These are phyloP conservation scores for Eleusine indica DNA, from an alignment of 176 grass and related monocot genomes.

Conservation along the genomic window DNA sequence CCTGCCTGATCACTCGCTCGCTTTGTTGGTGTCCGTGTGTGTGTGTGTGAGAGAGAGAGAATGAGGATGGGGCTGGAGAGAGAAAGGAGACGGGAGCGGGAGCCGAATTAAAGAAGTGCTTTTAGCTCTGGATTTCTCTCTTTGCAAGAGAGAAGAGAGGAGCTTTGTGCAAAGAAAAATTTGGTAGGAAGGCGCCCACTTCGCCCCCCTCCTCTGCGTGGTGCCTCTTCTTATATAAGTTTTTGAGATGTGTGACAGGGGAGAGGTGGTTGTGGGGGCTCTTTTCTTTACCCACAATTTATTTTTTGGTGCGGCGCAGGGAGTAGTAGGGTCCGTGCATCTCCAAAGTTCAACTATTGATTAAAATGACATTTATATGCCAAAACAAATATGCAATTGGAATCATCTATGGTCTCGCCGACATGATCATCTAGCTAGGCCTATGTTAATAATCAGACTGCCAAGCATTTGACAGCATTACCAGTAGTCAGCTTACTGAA, in stretches of 20 bases:
- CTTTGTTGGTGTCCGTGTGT: slow-evolving; percentile 34
- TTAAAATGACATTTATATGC: neutral
- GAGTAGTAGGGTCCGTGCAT: slow-evolving; percentile 35
- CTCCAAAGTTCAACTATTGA: neutral
- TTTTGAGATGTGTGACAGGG: slow-evolving; percentile 43
- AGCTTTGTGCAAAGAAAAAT: slow-evolving; percentile 43
- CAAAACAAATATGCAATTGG: neutral
- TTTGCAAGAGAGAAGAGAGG: slow-evolving; percentile 25
- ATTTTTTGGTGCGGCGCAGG: slow-evolving; percentile 45
- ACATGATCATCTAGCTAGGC: neutral
- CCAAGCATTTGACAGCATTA: neutral
- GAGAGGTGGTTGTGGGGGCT: slow-evolving; percentile 36
- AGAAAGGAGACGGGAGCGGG: neutral
- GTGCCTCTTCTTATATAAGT: slow-evolving; percentile 60
- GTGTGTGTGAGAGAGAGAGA: neutral
- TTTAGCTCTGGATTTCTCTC: slow-evolving; percentile 49
- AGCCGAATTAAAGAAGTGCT: slow-evolving; percentile 36
- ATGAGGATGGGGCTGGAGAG: slow-evolving; percentile 6
- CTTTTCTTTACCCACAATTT: slow-evolving; percentile 41
- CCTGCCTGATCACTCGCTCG: slow-evolving; percentile 14
- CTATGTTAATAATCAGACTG: neutral
- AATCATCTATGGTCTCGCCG: neutral
- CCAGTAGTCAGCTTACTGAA: neutral
- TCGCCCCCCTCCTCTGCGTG: neutral
- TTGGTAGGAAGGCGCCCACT: slow-evolving; percentile 48